Conservation (phyloP, 768 basidiomycete species). For the Ramaria sp. region DNA sequence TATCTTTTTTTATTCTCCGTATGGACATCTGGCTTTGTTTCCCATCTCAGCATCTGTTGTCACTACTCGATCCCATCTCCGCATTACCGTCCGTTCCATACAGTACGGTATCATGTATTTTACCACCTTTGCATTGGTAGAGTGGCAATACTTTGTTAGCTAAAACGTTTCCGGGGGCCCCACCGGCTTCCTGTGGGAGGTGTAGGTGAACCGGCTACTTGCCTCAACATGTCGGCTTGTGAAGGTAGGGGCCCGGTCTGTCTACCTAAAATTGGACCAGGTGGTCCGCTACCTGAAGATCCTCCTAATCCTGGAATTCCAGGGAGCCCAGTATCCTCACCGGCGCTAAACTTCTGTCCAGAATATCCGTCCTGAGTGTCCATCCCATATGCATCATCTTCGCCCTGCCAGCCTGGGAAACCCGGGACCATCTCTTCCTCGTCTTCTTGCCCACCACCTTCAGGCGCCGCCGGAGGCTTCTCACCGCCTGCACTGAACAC, state of each 20-base stretch:
- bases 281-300: slow-evolving; percentile 20
- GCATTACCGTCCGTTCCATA: background rate
- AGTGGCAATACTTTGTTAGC: background rate
- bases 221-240: slow-evolving; percentile 40
- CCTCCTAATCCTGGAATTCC: slow-evolving; percentile 53
- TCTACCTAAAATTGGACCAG: slow-evolving; percentile 16
- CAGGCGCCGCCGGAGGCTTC: slow-evolving; percentile 65
- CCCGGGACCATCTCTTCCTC: slow-evolving; percentile 70
- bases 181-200: background rate
- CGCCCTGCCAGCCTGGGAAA: slow-evolving; percentile 28
- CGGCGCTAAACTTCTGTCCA: slow-evolving; percentile 20
- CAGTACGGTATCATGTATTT: background rate
- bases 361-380: slow-evolving; percentile 9
- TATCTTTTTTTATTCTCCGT: background rate
- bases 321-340: slow-evolving; percentile 14
- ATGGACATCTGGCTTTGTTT: background rate
- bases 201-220: background rate
- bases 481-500: slow-evolving; percentile 77
- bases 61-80: background rate
- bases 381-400: slow-evolving; percentile 12
- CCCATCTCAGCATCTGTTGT: background rate
- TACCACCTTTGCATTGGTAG: background rate
- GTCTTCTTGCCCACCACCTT: slow-evolving; percentile 54
- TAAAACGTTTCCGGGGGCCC: background rate
- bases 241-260: slow-evolving; percentile 30